Percentiles rank a stretch among this genome's conserved stretches.
Conservation (phyloP, 2,329 filamentous ascomycete genomes). For the Ophiosphaerella korrae region DNA sequence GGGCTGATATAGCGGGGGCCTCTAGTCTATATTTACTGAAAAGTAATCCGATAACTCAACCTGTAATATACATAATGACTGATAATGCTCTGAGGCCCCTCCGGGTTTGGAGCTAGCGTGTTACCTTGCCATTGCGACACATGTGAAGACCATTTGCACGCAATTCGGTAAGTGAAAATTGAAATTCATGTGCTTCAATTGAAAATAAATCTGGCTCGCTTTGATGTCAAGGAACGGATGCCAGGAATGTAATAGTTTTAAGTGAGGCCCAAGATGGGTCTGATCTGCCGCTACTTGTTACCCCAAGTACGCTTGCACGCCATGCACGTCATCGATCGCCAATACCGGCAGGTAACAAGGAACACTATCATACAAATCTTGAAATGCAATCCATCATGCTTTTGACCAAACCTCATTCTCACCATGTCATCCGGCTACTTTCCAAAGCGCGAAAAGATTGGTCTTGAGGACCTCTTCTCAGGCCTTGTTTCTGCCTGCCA, state of each 20-base stretch:
- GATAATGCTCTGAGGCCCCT: too few relatives aligned
- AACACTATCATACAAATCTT: conserved; percentile 5
- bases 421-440: conserved; percentile 46
- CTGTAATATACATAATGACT: too few relatives aligned
- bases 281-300: conserved; percentile 5
- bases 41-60: too few relatives aligned
- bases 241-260: background rate
- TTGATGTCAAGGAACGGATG: too few relatives aligned
- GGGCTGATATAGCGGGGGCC: too few relatives aligned
- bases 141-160: too few relatives aligned
- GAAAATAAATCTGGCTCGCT: too few relatives aligned
- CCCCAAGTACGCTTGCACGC: conserved; percentile 1
- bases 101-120: too few relatives aligned
- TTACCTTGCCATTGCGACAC: too few relatives aligned
- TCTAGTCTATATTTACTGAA: too few relatives aligned
- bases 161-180: too few relatives aligned
- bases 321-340: conserved; percentile 26
- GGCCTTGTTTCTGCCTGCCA: conserved; percentile 55
- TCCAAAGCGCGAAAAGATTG: conserved; percentile 45
- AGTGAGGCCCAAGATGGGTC: conserved; percentile 1
- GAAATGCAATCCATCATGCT: conserved; percentile 5
- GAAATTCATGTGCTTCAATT: too few relatives aligned
- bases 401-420: background rate
- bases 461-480: conserved; percentile 45
- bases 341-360: conserved; percentile 4